A percentile compares a stretch with the other conserved stretches of the same genome.
Evolutionary conservation across 2,329 filamentous ascomycete genomes (phyloP).

Genomic region (Tympanopsis confertula): DNA sequence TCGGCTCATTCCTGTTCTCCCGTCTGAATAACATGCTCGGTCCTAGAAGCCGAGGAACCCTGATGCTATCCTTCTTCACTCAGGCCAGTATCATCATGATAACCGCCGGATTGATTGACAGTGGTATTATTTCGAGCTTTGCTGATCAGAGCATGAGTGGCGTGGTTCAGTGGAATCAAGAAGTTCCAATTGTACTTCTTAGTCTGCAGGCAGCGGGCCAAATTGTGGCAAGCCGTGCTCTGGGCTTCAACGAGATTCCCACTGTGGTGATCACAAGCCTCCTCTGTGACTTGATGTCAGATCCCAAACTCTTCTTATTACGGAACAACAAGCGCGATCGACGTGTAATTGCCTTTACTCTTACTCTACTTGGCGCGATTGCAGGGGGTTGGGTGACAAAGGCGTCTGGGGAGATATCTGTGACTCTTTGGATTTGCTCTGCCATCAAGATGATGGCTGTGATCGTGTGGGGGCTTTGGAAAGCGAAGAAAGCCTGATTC

Average conservation of each 20-base stretch:
- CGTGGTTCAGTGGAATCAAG: not conserved
- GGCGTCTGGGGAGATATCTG: slow-evolving; percentile 32
- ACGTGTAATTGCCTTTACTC: slow-evolving; percentile 32
- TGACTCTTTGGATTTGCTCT: slow-evolving; percentile 50
- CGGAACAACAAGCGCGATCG: slow-evolving; percentile 37
- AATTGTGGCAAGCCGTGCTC: slow-evolving; percentile 35
- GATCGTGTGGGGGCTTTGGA: too few relatives aligned
- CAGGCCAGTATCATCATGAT: too few relatives aligned
- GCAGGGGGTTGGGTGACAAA: slow-evolving; percentile 36
- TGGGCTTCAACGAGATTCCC: slow-evolving; percentile 41
- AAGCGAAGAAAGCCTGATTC: too few relatives aligned
- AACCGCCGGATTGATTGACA: too few relatives aligned
- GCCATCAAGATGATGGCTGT: too few relatives aligned
- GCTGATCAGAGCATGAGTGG: too few relatives aligned
- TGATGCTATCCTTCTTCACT: too few relatives aligned
- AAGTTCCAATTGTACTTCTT: slow-evolving; percentile 25
- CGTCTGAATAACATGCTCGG: too few relatives aligned
- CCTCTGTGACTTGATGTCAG: slow-evolving; percentile 40
- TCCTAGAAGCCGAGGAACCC: too few relatives aligned
- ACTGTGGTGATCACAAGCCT: slow-evolving; percentile 42
- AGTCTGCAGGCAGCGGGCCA: slow-evolving; percentile 43
- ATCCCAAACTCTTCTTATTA: slow-evolving; percentile 31
- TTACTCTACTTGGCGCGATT: slow-evolving; percentile 36
- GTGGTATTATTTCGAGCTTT: too few relatives aligned
- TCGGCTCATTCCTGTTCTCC: too few relatives aligned